Base-by-base conservation (phyloP, 1,284 basidiomycete species). In the Naganishia liquefaciens region DNA sequence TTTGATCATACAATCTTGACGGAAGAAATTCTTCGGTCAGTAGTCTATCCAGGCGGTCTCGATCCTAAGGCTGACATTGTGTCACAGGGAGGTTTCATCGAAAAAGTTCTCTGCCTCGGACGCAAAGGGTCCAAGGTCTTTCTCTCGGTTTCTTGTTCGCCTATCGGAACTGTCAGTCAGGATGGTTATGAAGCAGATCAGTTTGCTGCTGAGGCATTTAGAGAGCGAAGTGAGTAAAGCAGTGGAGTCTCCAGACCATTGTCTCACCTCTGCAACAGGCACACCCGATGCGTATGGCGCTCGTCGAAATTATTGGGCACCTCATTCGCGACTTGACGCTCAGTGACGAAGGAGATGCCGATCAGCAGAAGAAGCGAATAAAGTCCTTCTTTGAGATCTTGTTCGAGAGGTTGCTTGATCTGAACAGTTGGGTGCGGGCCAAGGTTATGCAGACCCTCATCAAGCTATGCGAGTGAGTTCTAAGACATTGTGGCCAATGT, bases 201-300 rank as follows among this genome's bases (percentile, higher is more conserved):
- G 87, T 70, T 79, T 98, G 51, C 80, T 98, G 11, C 82, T 91
- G 30, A 82, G 85, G 25, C 94, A 97, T 73, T 82, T 97, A 39
- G 95, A 99, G 74, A 93, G 90, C 37, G 95, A 99, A 80, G 92
- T 90, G 72, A 23, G 84, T 74, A 9, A 19, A 2, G 6, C 53
- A 7, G 15, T 11, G 10, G 13, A 25, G 7, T 9, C 5, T 13
- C 2, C 2, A 19, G 21, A 15, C 27, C 33, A 47, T 40, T 28
- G 17, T 13, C 37, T 57, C 11, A 39, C 60, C 23, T 44, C 52
- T 19, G 17, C 40, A 25, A 11, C 67, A 93, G 90, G 89, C 92
- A 0, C 96, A 98, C 73, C 91, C 93, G 0, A 95, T 99, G 87
- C 90, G 96, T 42, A 91, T 93, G 81, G 91, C 90, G 0, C 83